Conservation (phyloP, 1,284 basidiomycete species). For the Boletus sp. region DNA sequence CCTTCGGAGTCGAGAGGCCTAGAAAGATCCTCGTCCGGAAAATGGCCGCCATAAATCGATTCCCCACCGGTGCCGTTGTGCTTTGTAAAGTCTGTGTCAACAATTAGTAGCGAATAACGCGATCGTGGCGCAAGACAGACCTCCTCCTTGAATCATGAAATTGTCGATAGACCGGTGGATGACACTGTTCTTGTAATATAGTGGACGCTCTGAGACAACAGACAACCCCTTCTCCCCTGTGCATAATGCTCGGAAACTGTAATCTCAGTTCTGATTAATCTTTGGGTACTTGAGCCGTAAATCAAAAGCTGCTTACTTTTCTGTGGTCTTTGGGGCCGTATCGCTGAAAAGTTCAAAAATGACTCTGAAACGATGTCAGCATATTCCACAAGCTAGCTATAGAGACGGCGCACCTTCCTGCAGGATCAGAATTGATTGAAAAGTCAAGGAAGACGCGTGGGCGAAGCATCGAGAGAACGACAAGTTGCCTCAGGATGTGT, state of each 20-base stretch:
- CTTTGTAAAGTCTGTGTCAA: constrained; percentile 63
- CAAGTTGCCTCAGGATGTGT: too few relatives aligned
- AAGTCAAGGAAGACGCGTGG: constrained; percentile 72
- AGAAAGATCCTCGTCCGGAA: constrained; percentile 73
- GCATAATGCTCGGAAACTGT: constrained; percentile 82
- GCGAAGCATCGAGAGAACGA: constrained; percentile 24
- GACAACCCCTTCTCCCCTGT: constrained; percentile 83
- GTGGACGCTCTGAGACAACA: constrained; percentile 53
- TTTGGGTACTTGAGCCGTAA: background rate
- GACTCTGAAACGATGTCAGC: constrained; percentile 41
- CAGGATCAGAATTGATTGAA: constrained; percentile 45
- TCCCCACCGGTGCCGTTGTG: constrained; percentile 81
- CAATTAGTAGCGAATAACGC: constrained; percentile 2
- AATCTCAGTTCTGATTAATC: constrained; percentile 8
- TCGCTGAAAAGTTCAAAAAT: constrained; percentile 81
- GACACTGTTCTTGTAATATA: constrained; percentile 80
- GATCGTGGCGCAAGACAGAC: constrained; percentile 30
- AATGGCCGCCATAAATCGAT: constrained; percentile 74
- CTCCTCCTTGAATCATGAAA: constrained; percentile 89
- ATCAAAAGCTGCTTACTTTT: constrained; percentile 62
- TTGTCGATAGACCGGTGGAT: constrained; percentile 78
- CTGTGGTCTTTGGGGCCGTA: constrained; percentile 75
- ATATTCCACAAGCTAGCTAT: background rate
- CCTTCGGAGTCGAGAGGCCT: constrained; percentile 64
- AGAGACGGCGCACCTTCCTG: constrained; percentile 49